A percentile compares a stretch with the other conserved stretches of the same genome.
These are phyloP conservation scores for Detonula confervacea DNA, from an alignment of 352 stramenopile genomes.

Conservation along the genomic window DNA sequence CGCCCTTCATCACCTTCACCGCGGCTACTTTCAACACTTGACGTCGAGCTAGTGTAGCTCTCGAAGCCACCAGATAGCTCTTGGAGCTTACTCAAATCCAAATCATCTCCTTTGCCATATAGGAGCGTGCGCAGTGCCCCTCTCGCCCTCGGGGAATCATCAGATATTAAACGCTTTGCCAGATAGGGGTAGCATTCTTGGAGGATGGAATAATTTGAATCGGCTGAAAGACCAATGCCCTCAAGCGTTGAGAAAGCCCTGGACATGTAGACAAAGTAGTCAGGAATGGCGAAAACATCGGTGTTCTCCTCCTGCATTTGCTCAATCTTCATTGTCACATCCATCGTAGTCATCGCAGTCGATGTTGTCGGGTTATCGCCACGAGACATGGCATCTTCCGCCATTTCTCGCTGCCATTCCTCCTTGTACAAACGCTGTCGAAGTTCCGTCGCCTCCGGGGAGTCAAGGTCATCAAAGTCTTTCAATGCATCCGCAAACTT, in stretches of 20 bases:
- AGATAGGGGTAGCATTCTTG: constrained; percentile 70
- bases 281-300: constrained; percentile 47
- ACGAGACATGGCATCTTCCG: constrained; percentile 42
- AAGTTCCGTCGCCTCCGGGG: constrained; percentile 47
- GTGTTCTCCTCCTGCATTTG: constrained; percentile 54
- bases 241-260: constrained; percentile 86
- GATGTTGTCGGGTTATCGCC: constrained; percentile 12
- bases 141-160: constrained; percentile 73
- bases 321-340: constrained; percentile 69
- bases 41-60: constrained; percentile 32
- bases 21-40: constrained; percentile 26
- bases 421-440: constrained; percentile 46
- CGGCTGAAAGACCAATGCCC: constrained; percentile 84
- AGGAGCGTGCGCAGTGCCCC: constrained; percentile 82
- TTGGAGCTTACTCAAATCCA: constrained; percentile 36
- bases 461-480: constrained; percentile 55
- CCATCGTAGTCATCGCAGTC: constrained; percentile 29
- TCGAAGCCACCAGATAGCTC: constrained; percentile 30
- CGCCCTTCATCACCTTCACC: constrained; percentile 31
- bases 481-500: constrained; percentile 48
- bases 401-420: constrained; percentile 21
- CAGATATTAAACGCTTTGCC: constrained; percentile 80
- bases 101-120: constrained; percentile 66
- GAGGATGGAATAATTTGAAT: constrained; percentile 86
- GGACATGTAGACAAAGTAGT: constrained; percentile 86